Evolutionary conservation across 169 alveolate genomes (phyloP).

Genomic region (Theileria luwenshuni): DNA sequence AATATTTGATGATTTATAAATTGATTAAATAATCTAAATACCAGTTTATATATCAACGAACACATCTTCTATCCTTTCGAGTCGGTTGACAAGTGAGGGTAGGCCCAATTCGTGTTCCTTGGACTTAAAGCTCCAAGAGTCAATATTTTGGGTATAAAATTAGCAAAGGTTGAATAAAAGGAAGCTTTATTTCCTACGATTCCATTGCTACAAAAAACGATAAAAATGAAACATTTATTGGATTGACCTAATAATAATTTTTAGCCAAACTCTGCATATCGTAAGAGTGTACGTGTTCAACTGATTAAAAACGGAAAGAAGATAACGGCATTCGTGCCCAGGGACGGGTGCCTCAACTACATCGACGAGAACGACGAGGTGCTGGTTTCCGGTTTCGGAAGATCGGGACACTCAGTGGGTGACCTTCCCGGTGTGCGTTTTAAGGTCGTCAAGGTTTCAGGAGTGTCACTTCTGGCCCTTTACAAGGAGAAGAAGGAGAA

Average conservation of each 20-base stretch:
- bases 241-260: neutral
- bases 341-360: slow-evolving; percentile 98
- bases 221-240: slow-evolving; percentile 3
- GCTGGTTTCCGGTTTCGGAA: slow-evolving; percentile 99
- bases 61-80: neutral
- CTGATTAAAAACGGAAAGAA: slow-evolving; percentile 98
- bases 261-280: slow-evolving; percentile 99
- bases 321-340: slow-evolving; percentile 99
- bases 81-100: neutral
- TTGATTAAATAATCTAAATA: neutral
- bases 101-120: slow-evolving; percentile 71
- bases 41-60: neutral
- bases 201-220: slow-evolving; percentile 20
- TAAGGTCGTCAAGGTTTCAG: slow-evolving; percentile 98
- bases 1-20: neutral
- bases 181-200: neutral
- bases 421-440: slow-evolving; percentile 99
- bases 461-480: slow-evolving; percentile 93
- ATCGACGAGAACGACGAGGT: slow-evolving; percentile 99
- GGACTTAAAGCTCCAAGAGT: slow-evolving; percentile 42
- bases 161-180: slow-evolving; percentile 33
- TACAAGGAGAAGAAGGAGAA: slow-evolving; percentile 97
- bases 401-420: slow-evolving; percentile 99
- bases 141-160: slow-evolving; percentile 66
- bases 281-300: slow-evolving; percentile 99